Evolutionary conservation across 192 early-diverging fungal species (phyloP).

Genomic region (Pilobolus umbonatus): DNA sequence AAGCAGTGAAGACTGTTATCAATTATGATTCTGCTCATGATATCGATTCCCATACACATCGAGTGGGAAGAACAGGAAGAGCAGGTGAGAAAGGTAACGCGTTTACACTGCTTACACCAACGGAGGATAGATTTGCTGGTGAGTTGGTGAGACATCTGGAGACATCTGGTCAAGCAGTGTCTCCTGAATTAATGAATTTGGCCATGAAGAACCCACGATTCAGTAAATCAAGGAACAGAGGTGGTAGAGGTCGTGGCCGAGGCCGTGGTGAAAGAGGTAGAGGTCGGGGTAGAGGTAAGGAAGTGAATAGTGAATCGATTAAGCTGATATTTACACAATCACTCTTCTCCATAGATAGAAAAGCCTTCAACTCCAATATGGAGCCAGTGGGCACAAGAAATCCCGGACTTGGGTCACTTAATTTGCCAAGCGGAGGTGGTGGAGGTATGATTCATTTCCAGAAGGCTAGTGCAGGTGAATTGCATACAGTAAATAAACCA

Average conservation of each 20-base stretch:
- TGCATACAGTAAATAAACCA: slow-evolving; percentile 1
- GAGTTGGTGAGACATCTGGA: slow-evolving; percentile 61
- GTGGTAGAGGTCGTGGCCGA: slow-evolving; percentile 40
- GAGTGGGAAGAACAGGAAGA: slow-evolving; percentile 66
- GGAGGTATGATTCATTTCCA: slow-evolving; percentile 13
- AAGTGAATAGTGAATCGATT: background rate
- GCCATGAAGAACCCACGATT: slow-evolving; percentile 63
- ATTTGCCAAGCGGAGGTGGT: no score
- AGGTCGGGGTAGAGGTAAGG: slow-evolving; percentile 4
- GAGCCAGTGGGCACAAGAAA: no score
- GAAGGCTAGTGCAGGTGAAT: slow-evolving; percentile 3
- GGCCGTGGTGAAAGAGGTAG: slow-evolving; percentile 30
- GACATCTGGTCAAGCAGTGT: slow-evolving; percentile 44
- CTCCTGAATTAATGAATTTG: slow-evolving; percentile 37
- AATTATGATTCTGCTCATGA: slow-evolving; percentile 80
- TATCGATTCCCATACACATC: slow-evolving; percentile 82
- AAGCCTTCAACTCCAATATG: no score
- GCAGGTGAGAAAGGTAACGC: slow-evolving; percentile 68
- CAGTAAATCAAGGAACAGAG: slow-evolving; percentile 41
- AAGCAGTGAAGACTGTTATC: slow-evolving; percentile 65
- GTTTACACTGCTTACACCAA: slow-evolving; percentile 54
- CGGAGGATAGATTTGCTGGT: slow-evolving; percentile 62
- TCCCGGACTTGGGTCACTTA: no score
- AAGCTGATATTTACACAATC: background rate
- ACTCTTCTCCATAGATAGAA: slow-evolving; percentile 3